Evolutionary conservation across 192 early-diverging fungal species (phyloP), one percentile per base, ranked within the genome.

Genomic region (Physocladia obscura): DNA sequence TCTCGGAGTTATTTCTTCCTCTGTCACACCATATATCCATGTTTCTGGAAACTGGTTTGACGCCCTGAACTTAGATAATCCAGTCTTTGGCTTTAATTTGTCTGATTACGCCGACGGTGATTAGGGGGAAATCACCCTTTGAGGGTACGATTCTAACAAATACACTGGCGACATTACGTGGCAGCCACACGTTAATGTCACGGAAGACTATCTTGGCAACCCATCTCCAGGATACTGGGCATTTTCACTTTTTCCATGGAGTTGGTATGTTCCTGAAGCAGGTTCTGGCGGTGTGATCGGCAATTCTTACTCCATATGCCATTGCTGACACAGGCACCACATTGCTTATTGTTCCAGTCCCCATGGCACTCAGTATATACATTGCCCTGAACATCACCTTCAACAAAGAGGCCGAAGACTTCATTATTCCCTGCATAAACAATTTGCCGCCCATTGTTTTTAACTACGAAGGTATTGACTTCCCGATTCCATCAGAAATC

Each of bases 21-120:
- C 31, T n/a, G 39, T 60, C 35, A 64, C 62, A n/a, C 31, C 40
- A 0, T 64, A 36, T 27, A 62, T 38, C 21, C 65, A 40, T 35
- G 58, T 54, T 24, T 26, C 8, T 5, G 13, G 57, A 30, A 75
- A 75, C 63, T 75, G 73, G 26, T 54, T 79, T 69, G 75, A 79
- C 55, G 54, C 56, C 2, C 78, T 79, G 21, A 24, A 58, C 27
- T 49, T 77, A 6, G 22, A 59, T 21, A n/a, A 36, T 17, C 67
- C 77, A 31, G 71, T 77, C 48, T 76, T 86, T 57, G 80, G 75
- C 34, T 82, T 86, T 57, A 82, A 82, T 55, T 76, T 86, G 31
- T 57, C 64, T 54, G 70, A 81, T 61, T 52, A 44, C 54, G 32
- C 24, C 21, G 73, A 77, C 57, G 67, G 59, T 26, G 67, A 80